Evolutionary conservation across 176 grass and related monocot species (phyloP).

Genomic region (Melocanna baccifera): DNA sequence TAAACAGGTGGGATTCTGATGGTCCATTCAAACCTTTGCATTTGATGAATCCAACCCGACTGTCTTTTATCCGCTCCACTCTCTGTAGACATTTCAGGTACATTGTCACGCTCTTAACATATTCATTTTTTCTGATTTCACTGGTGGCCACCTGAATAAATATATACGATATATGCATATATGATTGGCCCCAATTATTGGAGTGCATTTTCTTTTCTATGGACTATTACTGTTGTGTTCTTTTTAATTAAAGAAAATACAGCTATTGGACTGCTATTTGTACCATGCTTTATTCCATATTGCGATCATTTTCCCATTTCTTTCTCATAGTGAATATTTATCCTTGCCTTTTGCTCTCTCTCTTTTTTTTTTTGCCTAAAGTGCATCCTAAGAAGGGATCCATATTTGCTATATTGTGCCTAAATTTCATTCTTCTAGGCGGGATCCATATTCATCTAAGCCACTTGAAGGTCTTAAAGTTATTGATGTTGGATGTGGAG

Average conservation of each 20-base stretch:
- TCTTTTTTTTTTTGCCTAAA: not conserved
- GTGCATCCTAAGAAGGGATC: constrained; percentile 45
- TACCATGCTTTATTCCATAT: not conserved
- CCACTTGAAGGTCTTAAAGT: constrained; percentile 89
- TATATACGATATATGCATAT: not conserved
- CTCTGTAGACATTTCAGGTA: constrained; percentile 92
- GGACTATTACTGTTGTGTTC: not conserved
- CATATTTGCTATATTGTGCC: constrained; percentile 27
- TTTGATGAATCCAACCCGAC: constrained; percentile 77
- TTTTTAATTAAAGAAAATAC: not conserved
- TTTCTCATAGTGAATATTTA: not conserved
- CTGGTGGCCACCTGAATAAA: not conserved
- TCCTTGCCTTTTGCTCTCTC: not conserved
- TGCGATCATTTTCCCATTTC: not conserved
- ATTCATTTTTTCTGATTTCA: not conserved
- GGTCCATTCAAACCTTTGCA: constrained; percentile 97
- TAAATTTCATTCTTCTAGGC: constrained; percentile 40
- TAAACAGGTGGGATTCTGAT: constrained; percentile 81
- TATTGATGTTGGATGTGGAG: constrained; percentile 98
- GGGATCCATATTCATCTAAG: constrained; percentile 72
- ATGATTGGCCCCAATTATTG: not conserved
- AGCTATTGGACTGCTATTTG: not conserved
- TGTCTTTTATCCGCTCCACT: constrained; percentile 77
- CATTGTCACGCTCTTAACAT: not conserved
- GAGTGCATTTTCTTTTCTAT: not conserved